Percentiles rank a stretch among this genome's conserved stretches.
Evolutionary conservation across 805 yeast genomes (phyloP).

Genomic region (Zygosaccharomyces lentus): DNA sequence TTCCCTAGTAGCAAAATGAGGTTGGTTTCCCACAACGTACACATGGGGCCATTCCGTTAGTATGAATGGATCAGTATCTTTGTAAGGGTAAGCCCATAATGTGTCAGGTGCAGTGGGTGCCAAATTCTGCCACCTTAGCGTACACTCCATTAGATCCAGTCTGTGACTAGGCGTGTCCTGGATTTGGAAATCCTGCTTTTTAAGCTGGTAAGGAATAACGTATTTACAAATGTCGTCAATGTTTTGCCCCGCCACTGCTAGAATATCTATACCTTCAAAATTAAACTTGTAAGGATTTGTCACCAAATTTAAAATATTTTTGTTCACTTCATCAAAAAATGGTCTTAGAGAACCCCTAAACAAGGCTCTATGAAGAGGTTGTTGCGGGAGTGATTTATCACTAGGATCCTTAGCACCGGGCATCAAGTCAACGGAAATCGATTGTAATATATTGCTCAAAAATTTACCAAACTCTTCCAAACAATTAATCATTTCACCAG

Average conservation of each 20-base stretch:
- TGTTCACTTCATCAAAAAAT: slow-evolving; percentile 38
- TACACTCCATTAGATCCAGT: slow-evolving; percentile 56
- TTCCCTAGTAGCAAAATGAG: slow-evolving; percentile 47
- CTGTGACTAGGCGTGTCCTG: slow-evolving; percentile 34
- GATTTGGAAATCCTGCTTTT: slow-evolving; percentile 22
- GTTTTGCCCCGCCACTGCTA: slow-evolving; percentile 85
- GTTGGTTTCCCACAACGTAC: slow-evolving; percentile 82
- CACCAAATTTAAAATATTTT: slow-evolving; percentile 38
- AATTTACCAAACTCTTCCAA: slow-evolving; percentile 55
- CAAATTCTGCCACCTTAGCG: slow-evolving; percentile 77
- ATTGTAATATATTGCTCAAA: slow-evolving; percentile 49
- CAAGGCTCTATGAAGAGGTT: slow-evolving; percentile 76
- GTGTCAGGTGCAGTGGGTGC: slow-evolving; percentile 98
- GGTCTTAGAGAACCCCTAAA: slow-evolving; percentile 44
- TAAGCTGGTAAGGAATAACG: slow-evolving; percentile 40
- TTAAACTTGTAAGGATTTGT: slow-evolving; percentile 78
- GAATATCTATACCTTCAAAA: slow-evolving; percentile 48
- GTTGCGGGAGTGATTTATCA: slow-evolving; percentile 84
- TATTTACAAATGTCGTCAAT: slow-evolving; percentile 74
- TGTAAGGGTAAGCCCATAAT: slow-evolving; percentile 80
- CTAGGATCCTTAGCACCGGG: slow-evolving; percentile 87
- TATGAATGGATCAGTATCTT: slow-evolving; percentile 72
- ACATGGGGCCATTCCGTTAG: slow-evolving; percentile 81
- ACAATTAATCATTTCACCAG: slow-evolving; percentile 52
- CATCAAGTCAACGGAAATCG: slow-evolving; percentile 69